Evolutionary conservation across 768 basidiomycete genomes (phyloP), one percentile per base, ranked within the genome.

Genomic region (Mycena crocata): DNA sequence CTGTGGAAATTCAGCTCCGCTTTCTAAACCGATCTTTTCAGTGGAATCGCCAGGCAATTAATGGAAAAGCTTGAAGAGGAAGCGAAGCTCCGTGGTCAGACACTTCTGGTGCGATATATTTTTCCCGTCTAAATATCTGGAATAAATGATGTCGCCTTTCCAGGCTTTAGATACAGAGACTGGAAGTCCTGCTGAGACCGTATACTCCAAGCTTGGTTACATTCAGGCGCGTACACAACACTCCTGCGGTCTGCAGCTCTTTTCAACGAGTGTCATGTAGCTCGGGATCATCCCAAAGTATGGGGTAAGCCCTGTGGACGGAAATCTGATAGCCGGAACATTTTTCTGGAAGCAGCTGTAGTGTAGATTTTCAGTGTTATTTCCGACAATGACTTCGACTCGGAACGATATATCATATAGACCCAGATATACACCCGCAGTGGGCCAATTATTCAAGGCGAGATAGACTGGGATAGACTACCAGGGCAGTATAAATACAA

Each of bases 281-380:
- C 50, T 67, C n/a, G 66, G 66, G 4, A n/a, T 62, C 54, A 52
- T 67, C 30, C 66, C 66, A 4, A 46, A 67, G 21, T 67, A 57
- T 37, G 51, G 45, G 9, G 46, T 67, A 14, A 23, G 28, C n/a
- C n/a, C n/a, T n/a, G n/a, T n/a, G n/a, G n/a, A n/a, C 42, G 46
- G 59, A 5, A 61, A 60, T 35, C 30, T 62, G 19, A 51, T 48
- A 17, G 48, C 17, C 10, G 66, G 46, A 35, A 67, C 60, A 23
- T 67, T 62, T 32, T 67, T 57, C 26, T 67, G 61, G 59, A 67
- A 67, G 37, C 59, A 61, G 60, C 30, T 66, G 51, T 61, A 66
- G 17, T 37, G n/a, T n/a, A n/a, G n/a, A n/a, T n/a, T n/a, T n/a
- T n/a, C n/a, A n/a, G n/a, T n/a, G n/a, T n/a, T n/a, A n/a, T n/a